Base-by-base conservation (phyloP, 1,284 basidiomycete species). In the Malassezia restricta region DNA sequence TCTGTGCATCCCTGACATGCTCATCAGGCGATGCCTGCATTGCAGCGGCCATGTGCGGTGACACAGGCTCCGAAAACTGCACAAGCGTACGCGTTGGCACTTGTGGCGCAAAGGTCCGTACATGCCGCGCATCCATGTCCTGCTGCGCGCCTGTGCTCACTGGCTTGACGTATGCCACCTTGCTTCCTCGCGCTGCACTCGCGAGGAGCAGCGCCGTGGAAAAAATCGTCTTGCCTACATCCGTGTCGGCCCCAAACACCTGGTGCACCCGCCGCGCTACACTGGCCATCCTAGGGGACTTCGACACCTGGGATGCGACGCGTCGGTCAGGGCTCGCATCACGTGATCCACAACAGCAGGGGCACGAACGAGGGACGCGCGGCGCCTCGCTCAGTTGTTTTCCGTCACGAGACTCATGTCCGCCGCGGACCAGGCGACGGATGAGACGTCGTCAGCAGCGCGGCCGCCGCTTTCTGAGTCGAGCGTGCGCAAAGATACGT, bases 21-120 rank as follows among this genome's bases (percentile, higher is more conserved):
- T 49, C 45, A 30, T 56, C 35, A 1, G 76, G 75, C 33, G 78
- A 76, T 0, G 76, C 75, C 1, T 81, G 81, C 49, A 85, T 75
- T 57, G 78, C 77, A 2, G 81, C 87, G 1, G 92, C 92, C 24
- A 95, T 77, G 74, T 96, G 92, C 0, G 92, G 92, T 61, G 87
- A 90, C 47, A 96, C 85, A 0, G 92, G 90, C 52, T 92, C 84
- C 40, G 83, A 78, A 63, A 86, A 94, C 47, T 83, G 82, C 72
- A 83, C 90, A 6, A 95, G 77, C 73, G 88, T 92, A 15, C 81
- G 78, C 1, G 83, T 79, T 11, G 78, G 70, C n/a, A 61, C 47
- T 3, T 35, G n/a, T 3, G 62, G 50, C 12, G 59, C 58, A 44
- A 56, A 66, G 20, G 53, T 47, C 5, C 56, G 45, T 17, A 71